These are phyloP conservation scores for Lasiodiplodia theobromae DNA, from an alignment of 2,329 filamentous ascomycete species.

Conservation along the genomic window DNA sequence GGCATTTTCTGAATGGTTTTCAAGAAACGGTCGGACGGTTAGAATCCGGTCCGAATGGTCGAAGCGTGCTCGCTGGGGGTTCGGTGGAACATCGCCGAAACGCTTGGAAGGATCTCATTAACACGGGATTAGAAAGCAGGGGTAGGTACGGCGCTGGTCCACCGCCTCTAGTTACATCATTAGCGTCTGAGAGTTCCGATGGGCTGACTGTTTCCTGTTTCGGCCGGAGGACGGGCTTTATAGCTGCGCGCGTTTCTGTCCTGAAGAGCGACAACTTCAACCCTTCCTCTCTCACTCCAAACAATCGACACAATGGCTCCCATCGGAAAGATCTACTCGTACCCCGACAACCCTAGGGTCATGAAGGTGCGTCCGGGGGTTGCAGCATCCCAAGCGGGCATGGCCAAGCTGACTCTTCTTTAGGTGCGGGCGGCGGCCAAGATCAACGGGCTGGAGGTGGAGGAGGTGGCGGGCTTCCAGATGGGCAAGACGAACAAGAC, in stretches of 20 bases:
- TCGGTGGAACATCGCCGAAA: slow-evolving; percentile 27
- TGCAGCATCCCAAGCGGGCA: no score
- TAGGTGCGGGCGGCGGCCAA: slow-evolving; percentile 34
- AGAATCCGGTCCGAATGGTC: not conserved
- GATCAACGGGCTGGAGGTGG: slow-evolving; percentile 39
- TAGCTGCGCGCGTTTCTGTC: not conserved
- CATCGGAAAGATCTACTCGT: slow-evolving; percentile 36
- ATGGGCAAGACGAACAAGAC: slow-evolving; percentile 53
- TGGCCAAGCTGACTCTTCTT: not conserved
- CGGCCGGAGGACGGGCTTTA: not conserved
- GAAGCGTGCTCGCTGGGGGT: not conserved
- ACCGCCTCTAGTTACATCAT: not conserved
- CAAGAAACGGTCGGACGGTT: not conserved
- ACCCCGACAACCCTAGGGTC: slow-evolving; percentile 32
- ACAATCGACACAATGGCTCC: slow-evolving; percentile 31
- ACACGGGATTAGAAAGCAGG: slow-evolving; percentile 6
- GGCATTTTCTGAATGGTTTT: not conserved
- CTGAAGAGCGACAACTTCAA: not conserved
- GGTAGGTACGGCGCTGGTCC: not conserved
- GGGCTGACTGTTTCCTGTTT: not conserved
- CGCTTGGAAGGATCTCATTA: slow-evolving; percentile 9
- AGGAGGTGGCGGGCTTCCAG: slow-evolving; percentile 47
- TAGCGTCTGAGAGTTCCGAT: not conserved
- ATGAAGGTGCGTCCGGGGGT: slow-evolving; percentile 21
- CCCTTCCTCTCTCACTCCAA: not conserved